Conservation (phyloP, 768 basidiomycete genomes). For the Russula sp. region DNA sequence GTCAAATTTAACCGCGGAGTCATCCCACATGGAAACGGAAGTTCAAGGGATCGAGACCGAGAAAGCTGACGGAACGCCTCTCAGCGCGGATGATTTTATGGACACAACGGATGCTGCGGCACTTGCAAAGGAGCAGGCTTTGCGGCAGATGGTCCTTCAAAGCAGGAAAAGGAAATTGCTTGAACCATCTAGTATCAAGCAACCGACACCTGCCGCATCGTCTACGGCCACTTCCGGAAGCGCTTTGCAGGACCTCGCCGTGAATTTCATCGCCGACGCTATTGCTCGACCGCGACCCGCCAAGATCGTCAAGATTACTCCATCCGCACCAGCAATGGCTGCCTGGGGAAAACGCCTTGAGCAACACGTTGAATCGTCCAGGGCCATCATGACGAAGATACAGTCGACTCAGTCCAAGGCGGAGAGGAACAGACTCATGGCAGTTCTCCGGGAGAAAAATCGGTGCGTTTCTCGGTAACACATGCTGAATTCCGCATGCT, state of each 20-base stretch:
- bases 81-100: neutral
- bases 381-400: conserved; percentile 48
- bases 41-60: neutral
- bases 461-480: conserved; percentile 44
- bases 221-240: conserved; percentile 22
- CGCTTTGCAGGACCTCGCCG: conserved; percentile 19
- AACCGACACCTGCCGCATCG: conserved; percentile 36
- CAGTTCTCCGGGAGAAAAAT: conserved; percentile 46
- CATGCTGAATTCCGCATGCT: conserved; percentile 10
- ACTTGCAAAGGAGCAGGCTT: conserved; percentile 43
- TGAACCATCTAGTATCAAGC: conserved; percentile 35
- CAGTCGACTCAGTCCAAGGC: conserved; percentile 43
- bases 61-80: neutral
- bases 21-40: neutral
- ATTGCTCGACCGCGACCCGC: conserved; percentile 23
- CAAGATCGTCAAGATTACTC: conserved; percentile 25
- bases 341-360: conserved; percentile 47
- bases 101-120: conserved; percentile 31
- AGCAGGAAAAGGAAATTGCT: conserved; percentile 39
- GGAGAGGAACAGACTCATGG: conserved; percentile 48
- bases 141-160: conserved; percentile 35
- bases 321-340: conserved; percentile 37
- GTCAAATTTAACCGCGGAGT: neutral
- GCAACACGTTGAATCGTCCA: conserved; percentile 49
- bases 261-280: conserved; percentile 21